These are phyloP conservation scores for Myrica gale DNA, from an alignment of 306 rosid species.

Conservation along the genomic window DNA sequence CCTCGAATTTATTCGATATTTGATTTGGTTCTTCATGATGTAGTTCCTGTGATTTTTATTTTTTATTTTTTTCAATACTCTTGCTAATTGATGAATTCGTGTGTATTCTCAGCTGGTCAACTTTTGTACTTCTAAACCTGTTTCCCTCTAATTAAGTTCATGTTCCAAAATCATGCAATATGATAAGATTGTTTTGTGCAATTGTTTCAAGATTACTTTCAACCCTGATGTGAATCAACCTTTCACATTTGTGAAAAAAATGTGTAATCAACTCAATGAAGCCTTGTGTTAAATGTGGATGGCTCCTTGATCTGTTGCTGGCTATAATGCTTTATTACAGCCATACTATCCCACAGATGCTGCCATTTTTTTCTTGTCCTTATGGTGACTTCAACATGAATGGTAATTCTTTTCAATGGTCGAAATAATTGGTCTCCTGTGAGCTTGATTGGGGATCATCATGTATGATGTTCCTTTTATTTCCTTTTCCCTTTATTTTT, in stretches of 20 bases:
- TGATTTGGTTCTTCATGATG: conserved; percentile 1
- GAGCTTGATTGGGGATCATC: too few species aligned
- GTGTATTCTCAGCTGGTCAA: neutral
- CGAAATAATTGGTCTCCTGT: neutral
- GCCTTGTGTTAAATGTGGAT: neutral
- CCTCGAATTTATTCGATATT: conserved; percentile 11
- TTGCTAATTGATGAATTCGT: neutral
- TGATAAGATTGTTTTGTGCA: neutral
- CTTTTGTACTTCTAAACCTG: neutral
- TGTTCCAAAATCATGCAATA: neutral
- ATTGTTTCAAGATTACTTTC: too few species aligned
- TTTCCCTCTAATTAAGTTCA: neutral
- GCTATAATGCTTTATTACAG: neutral
- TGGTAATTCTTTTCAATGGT: neutral
- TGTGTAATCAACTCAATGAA: neutral
- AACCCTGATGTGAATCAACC: too few species aligned
- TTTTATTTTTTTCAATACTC: neutral
- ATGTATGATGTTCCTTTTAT: too few species aligned
- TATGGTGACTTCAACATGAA: neutral
- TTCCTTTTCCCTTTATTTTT: too few species aligned
- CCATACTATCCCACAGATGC: neutral
- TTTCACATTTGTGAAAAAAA: too few species aligned
- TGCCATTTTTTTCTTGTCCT: neutral
- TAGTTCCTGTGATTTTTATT: conserved; percentile 4
- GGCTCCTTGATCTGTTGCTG: neutral